Evolutionary conservation across 441 rosid species (phyloP).

Genomic region (Adansonia grandidieri): DNA sequence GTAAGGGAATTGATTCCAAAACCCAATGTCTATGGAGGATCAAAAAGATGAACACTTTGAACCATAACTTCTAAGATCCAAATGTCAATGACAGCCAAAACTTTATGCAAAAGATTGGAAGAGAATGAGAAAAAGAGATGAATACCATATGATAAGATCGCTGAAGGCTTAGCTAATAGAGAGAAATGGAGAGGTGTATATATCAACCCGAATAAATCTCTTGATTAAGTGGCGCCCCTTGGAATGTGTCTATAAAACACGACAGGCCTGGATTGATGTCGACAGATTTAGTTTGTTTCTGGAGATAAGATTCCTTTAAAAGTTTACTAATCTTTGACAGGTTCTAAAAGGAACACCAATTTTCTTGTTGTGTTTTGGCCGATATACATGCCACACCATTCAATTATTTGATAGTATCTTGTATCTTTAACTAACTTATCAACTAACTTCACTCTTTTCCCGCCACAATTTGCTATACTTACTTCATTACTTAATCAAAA

Average conservation of each 20-base stretch:
- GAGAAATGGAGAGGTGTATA: constrained; percentile 23
- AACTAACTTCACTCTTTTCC: constrained; percentile 8
- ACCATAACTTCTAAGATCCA: background rate
- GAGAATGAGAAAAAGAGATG: background rate
- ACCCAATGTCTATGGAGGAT: background rate
- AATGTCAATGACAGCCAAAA: background rate
- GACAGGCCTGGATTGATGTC: background rate
- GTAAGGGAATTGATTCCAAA: background rate
- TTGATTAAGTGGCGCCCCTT: background rate
- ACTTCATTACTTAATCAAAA: background rate
- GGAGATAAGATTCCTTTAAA: constrained; percentile 14
- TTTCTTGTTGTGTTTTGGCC: constrained; percentile 17
- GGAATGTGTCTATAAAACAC: constrained; percentile 11
- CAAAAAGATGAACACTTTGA: background rate
- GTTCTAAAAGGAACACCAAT: background rate
- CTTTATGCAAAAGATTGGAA: background rate
- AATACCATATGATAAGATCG: constrained; percentile 35
- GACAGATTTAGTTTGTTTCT: constrained; percentile 25
- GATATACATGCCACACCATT: constrained; percentile 50
- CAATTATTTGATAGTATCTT: background rate
- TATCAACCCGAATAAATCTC: constrained; percentile 25
- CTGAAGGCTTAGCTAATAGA: constrained; percentile 14
- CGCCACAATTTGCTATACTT: constrained; percentile 13
- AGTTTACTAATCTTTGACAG: constrained; percentile 3
- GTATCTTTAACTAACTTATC: constrained; percentile 13